phyloP scores from a whole-genome alignment of 1,284 basidiomycete species.

The Puccinia brachypodii region DNA sequence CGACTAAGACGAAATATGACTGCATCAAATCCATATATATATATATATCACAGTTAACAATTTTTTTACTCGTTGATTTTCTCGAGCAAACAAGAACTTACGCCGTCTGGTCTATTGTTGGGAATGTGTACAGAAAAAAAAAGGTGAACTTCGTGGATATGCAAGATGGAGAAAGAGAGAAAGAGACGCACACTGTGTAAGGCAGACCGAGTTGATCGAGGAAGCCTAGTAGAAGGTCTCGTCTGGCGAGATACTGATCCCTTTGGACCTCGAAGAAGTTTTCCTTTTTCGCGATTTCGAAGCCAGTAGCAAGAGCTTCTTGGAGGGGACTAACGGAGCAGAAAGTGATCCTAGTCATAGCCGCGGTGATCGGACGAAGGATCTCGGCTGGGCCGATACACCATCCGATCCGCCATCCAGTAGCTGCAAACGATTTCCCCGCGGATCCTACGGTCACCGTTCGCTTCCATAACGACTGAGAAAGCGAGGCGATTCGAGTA shows the following conservation, averaged over 20 bases:
- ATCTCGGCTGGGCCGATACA: slow-evolving; percentile 78
- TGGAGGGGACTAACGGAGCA: slow-evolving; percentile 63
- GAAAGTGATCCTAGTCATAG: slow-evolving; percentile 90
- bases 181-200: slow-evolving; percentile 60
- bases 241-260: slow-evolving; percentile 76
- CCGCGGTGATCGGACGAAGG: slow-evolving; percentile 81
- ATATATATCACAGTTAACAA: no score
- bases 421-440: slow-evolving; percentile 84
- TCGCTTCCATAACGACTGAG: slow-evolving; percentile 89
- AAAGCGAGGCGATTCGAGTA: slow-evolving; percentile 79
- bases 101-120: slow-evolving; percentile 26
- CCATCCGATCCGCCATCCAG: slow-evolving; percentile 89
- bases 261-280: slow-evolving; percentile 78
- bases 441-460: slow-evolving; percentile 79
- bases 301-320: slow-evolving; percentile 82
- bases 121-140: background rate
- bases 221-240: slow-evolving; percentile 69
- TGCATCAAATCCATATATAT: background rate
- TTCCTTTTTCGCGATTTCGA: slow-evolving; percentile 71
- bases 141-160: background rate
- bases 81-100: background rate
- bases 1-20: slow-evolving; percentile 33
- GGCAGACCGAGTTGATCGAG: slow-evolving; percentile 83
- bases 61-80: no score
- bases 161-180: background rate